Percentiles rank a stretch among this genome's conserved stretches.
Conservation (phyloP, 805 yeast species). For the Monosporozyma aerobia region DNA sequence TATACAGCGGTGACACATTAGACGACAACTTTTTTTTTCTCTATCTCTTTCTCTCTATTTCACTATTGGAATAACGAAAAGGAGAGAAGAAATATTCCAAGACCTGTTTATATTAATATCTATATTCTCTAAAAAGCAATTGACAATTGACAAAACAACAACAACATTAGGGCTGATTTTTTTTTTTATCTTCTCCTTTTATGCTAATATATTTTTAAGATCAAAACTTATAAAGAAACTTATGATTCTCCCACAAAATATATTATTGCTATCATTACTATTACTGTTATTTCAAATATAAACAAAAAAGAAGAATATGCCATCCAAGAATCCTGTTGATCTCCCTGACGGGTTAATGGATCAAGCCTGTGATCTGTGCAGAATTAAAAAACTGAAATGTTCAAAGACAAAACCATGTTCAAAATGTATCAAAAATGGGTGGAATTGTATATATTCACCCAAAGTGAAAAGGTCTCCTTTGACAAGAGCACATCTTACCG, state of each 20-base stretch:
- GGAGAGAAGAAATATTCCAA: too few species aligned
- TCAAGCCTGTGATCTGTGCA: constrained; percentile 65
- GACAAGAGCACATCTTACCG: constrained; percentile 71
- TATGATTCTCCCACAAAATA: background rate
- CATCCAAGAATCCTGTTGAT: background rate
- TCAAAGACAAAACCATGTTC: constrained; percentile 73
- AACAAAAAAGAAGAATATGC: background rate
- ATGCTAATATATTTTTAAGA: background rate
- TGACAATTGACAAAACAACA: too few species aligned
- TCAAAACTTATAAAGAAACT: background rate
- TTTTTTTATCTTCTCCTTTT: background rate
- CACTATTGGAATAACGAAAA: too few species aligned
- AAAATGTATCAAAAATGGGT: constrained; percentile 60
- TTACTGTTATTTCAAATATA: background rate
- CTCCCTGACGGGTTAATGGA: constrained; percentile 7
- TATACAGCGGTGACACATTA: too few species aligned
- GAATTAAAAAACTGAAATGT: constrained; percentile 71
- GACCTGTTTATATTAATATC: too few species aligned
- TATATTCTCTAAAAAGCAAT: too few species aligned
- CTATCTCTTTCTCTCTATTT: too few species aligned
- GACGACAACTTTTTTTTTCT: too few species aligned
- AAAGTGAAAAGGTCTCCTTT: constrained; percentile 69
- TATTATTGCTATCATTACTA: background rate
- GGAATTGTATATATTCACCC: constrained; percentile 76
- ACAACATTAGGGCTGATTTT: too few species aligned